Conservation (phyloP, 257 asterid genomes). For the Petunia axillaris region DNA sequence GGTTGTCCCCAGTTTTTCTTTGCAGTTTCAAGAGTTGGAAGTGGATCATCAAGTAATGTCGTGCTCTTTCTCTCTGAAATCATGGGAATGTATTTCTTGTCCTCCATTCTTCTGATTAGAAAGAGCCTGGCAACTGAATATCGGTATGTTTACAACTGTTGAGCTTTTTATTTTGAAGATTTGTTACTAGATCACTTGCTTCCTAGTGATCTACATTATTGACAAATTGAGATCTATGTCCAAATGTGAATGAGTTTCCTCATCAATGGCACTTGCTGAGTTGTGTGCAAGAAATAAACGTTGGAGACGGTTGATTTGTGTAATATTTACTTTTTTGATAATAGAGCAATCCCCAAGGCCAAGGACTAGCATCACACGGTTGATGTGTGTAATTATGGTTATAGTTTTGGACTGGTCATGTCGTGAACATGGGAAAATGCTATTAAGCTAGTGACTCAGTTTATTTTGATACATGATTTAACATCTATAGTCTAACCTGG, state of each 20-base stretch:
- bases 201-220: not conserved
- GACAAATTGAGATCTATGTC: not conserved
- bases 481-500: not conserved
- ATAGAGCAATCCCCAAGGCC: too few species aligned
- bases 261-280: not conserved
- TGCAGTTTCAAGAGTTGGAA: constrained; percentile 98
- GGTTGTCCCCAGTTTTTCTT: constrained; percentile 83
- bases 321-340: not conserved
- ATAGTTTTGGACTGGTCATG: not conserved
- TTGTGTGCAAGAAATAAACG: constrained; percentile 2
- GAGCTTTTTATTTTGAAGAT: constrained; percentile 4
- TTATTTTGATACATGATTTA: constrained; percentile 7
- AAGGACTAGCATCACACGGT: not conserved
- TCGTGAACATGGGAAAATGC: not conserved
- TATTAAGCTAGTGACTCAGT: not conserved
- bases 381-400: not conserved
- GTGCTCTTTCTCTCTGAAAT: constrained; percentile 99
- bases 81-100: constrained; percentile 98
- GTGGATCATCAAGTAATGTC: constrained; percentile 98
- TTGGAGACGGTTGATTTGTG: not conserved
- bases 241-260: not conserved
- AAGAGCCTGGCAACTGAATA: constrained; percentile 97
- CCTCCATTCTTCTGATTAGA: constrained; percentile 87
- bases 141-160: constrained; percentile 49
- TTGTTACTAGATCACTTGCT: not conserved